A percentile compares a stretch with the other conserved stretches of the same genome.
These are phyloP conservation scores for Naganishia friedmannii DNA, from an alignment of 768 basidiomycete species.

Conservation along the genomic window DNA sequence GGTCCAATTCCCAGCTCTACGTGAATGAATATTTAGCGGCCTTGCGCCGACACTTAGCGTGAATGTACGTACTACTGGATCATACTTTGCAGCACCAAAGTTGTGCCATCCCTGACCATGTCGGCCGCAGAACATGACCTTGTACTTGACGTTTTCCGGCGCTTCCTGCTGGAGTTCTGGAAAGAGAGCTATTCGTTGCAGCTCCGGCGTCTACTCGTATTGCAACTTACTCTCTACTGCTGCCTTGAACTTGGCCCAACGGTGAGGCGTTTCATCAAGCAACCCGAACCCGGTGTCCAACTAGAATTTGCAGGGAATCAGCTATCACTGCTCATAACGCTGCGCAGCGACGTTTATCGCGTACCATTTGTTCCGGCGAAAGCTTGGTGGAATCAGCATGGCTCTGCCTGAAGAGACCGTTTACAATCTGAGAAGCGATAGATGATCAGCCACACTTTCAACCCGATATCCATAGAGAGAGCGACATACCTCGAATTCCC, in stretches of 20 bases:
- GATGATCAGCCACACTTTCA: neutral
- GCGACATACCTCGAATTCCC: slow-evolving; percentile 13
- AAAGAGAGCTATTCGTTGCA: neutral
- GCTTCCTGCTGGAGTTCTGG: slow-evolving; percentile 33
- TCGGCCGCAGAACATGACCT: slow-evolving; percentile 48
- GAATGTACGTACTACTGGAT: slow-evolving; percentile 41
- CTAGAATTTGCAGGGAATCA: neutral
- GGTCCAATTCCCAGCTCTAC: slow-evolving; percentile 48
- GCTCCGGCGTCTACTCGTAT: neutral
- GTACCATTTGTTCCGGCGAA: slow-evolving; percentile 13
- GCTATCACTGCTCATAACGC: neutral
- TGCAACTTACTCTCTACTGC: slow-evolving; percentile 1
- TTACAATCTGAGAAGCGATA: neutral
- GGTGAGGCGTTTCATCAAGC: slow-evolving; percentile 18
- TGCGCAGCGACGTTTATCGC: neutral
- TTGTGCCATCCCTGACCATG: slow-evolving; percentile 52
- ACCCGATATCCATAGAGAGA: too few relatives aligned
- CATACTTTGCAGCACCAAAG: slow-evolving; percentile 40
- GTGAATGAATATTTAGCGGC: neutral
- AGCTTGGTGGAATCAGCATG: slow-evolving; percentile 9
- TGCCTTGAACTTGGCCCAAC: slow-evolving; percentile 21
- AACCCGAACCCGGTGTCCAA: slow-evolving; percentile 18
- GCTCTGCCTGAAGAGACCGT: slow-evolving; percentile 13
- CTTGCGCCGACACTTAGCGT: too few relatives aligned
- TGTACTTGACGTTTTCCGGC: slow-evolving; percentile 41